Evolutionary conservation across 352 stramenopile genomes (phyloP), one percentile per base, ranked within the genome.

Genomic region (Globisporangium okanoganense): DNA sequence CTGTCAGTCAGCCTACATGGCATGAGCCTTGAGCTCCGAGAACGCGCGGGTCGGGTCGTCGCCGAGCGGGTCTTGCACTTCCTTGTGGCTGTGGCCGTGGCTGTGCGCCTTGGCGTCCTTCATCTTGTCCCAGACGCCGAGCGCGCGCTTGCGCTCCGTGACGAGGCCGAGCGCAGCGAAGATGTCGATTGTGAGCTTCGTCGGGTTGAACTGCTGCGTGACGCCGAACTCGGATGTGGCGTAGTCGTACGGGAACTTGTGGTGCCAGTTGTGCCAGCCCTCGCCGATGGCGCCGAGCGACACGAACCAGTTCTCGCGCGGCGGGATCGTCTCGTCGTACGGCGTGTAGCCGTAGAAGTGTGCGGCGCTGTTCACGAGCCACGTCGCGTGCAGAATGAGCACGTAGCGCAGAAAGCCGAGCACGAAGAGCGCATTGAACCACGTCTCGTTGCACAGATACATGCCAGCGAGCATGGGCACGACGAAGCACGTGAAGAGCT

Each of bases 221-320:
- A 97, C 82, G 38, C 97, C 97, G 70, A 98, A 99, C 81, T 99
- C 97, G 52, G 86, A 97, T 18, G 97, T 96, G 54, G 97, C 94
- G 79, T 99, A 99, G 72, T 99, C 97, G 83, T 98, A 99, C 53
- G 97, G 97, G 74, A 99, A 99, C 78, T 99, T 99, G 92, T 99
- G 97, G 78, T 99, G 97, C 96, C 96, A 99, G 85, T 99, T 99
- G 84, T 99, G 96, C 95, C 96, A 99, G 72, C 96, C 96, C 73
- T 99, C 96, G 31, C 97, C 97, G 22, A 99, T 90, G 40, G 96
- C 91, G 56, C 94, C 94, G 56, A 98, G 75, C 8, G 94, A 97
- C 14, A 99, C 96, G 62, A 99, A 93, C 50, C 94, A 97, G 79
- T 99, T 99, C 76, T 99, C 97, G 24, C 94, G 88, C 12, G 97